Percentiles rank a stretch among this genome's conserved stretches.
phyloP scores from a whole-genome alignment of 2,329 filamentous ascomycete species.

The Aspergillus fumigatiaffinis region DNA sequence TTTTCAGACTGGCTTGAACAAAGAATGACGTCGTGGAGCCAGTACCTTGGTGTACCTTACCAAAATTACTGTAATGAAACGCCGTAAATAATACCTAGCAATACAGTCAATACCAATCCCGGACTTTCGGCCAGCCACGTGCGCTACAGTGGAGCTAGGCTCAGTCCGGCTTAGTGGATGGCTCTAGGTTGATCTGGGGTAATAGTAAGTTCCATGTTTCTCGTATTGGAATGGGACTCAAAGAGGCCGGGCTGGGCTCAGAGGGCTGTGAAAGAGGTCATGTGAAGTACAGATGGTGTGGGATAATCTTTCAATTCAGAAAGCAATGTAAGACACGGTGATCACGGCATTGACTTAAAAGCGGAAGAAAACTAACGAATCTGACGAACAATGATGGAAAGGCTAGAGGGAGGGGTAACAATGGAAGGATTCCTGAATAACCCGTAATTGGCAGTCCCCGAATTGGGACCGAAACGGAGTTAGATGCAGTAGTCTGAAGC shows the following conservation, averaged over 20 bases:
- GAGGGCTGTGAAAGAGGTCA: background rate
- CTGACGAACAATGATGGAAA: background rate
- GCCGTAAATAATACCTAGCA: background rate
- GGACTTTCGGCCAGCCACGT: constrained; percentile 17
- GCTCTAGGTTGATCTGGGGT: constrained; percentile 16
- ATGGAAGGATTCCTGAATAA: background rate
- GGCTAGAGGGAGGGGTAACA: background rate
- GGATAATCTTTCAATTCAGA: background rate
- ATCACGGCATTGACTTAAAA: background rate
- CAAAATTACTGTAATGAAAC: background rate
- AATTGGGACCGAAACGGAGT: background rate
- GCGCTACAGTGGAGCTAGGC: constrained; percentile 7
- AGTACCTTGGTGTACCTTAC: background rate
- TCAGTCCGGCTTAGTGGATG: constrained; percentile 9
- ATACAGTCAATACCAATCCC: constrained; percentile 2
- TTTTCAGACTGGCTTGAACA: background rate
- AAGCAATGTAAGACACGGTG: background rate
- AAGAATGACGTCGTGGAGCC: constrained; percentile 10
- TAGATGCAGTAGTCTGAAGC: background rate
- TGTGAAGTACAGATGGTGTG: background rate
- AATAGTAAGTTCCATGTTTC: constrained; percentile 1
- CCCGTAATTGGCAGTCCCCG: background rate
- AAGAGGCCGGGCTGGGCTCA: background rate
- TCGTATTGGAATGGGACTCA: background rate
- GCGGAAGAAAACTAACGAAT: background rate